Percentiles rank a stretch among this genome's conserved stretches.
These are phyloP conservation scores for Komagataella pastoris DNA, from an alignment of 805 yeast genomes.

Conservation along the genomic window DNA sequence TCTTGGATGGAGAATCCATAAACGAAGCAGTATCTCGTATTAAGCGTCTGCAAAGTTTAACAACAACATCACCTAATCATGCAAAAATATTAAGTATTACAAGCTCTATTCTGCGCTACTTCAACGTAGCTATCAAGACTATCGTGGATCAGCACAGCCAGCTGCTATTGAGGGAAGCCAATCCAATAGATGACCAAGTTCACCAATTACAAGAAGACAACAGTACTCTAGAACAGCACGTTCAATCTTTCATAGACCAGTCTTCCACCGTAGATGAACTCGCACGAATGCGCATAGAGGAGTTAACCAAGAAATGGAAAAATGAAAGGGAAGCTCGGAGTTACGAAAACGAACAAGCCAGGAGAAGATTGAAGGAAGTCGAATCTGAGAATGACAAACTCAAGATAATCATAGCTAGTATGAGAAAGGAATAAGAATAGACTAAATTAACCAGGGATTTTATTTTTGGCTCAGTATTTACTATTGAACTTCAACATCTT, in stretches of 20 bases:
- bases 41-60: constrained; percentile 17
- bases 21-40: constrained; percentile 44
- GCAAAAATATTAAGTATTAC: constrained; percentile 19
- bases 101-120: constrained; percentile 24
- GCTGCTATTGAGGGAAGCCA: constrained; percentile 2
- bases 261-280: constrained; percentile 25
- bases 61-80: neutral
- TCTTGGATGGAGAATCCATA: constrained; percentile 45
- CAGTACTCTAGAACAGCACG: neutral
- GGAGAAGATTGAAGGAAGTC: constrained; percentile 33
- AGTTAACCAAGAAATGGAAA: constrained; percentile 51
- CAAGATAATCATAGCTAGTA: neutral
- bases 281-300: constrained; percentile 45
- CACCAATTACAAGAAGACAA: neutral
- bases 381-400: constrained; percentile 40
- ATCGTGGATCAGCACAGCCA: constrained; percentile 42
- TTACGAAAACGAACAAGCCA: constrained; percentile 45
- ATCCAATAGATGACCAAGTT: constrained; percentile 1
- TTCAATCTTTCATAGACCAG: neutral
- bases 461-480: neutral
- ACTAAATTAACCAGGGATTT: neutral
- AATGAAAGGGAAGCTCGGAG: constrained; percentile 59
- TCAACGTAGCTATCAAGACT: constrained; percentile 46
- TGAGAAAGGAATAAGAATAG: neutral
- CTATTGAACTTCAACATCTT: constrained; percentile 18